Evolutionary conservation across 2,329 filamentous ascomycete species (phyloP).

Genomic region (Calonectria hawksworthii): DNA sequence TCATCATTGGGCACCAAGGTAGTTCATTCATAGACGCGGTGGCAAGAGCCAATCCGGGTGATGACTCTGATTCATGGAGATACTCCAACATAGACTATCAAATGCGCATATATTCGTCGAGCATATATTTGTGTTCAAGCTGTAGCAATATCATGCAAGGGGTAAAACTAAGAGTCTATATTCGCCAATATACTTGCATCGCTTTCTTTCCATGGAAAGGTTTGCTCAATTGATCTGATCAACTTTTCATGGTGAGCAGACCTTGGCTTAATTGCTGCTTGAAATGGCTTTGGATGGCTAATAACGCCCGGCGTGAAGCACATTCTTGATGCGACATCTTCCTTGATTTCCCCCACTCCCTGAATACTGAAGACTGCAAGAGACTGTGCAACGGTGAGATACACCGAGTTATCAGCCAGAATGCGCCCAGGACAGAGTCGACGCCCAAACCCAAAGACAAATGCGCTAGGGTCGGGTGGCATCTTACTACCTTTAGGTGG

Average conservation of each 20-base stretch:
- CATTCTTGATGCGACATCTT: neutral
- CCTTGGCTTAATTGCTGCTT: constrained; percentile 29
- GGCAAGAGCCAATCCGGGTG: no score
- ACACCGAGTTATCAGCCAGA: constrained; percentile 48
- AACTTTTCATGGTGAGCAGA: constrained; percentile 25
- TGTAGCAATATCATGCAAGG: no score
- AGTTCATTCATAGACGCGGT: no score
- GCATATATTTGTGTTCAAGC: neutral
- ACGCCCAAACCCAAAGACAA: constrained; percentile 52
- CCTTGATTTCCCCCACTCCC: neutral
- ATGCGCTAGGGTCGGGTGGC: constrained; percentile 44
- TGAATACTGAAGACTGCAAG: constrained; percentile 61
- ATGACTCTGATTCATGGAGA: no score
- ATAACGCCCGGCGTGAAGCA: constrained; percentile 33
- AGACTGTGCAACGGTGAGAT: constrained; percentile 53
- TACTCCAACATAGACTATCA: neutral
- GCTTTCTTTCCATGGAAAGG: constrained; percentile 35
- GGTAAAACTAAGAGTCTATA: neutral
- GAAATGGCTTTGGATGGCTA: constrained; percentile 33
- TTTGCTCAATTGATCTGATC: constrained; percentile 33
- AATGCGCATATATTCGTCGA: neutral
- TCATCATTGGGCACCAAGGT: no score
- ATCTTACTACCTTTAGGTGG: constrained; percentile 32
- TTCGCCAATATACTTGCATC: constrained; percentile 24
- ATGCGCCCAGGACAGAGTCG: constrained; percentile 50